Conservation (phyloP, 352 stramenopile genomes). For the Ochromonadaceae sp. region DNA sequence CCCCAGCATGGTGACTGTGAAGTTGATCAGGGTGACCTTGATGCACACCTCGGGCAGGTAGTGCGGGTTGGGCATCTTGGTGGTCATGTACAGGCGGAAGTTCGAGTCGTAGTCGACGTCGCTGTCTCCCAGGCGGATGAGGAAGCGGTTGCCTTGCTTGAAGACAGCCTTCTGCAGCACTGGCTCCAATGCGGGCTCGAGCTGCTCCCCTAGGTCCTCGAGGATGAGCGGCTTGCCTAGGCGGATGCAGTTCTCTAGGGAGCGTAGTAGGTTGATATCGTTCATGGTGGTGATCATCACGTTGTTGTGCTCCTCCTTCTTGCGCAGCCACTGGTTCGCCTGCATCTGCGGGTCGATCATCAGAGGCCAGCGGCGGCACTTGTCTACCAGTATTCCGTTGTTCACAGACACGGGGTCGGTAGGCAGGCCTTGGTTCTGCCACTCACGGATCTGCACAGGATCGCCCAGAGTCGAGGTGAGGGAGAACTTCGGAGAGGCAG, state of each 20-base stretch:
- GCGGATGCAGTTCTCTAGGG: slow-evolving; percentile 73
- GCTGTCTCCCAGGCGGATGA: slow-evolving; percentile 72
- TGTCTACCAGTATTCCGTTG: slow-evolving; percentile 72
- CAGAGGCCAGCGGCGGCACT: slow-evolving; percentile 70
- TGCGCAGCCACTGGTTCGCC: slow-evolving; percentile 85
- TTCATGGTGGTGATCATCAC: slow-evolving; percentile 71
- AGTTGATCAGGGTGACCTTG: slow-evolving; percentile 89
- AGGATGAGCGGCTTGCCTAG: slow-evolving; percentile 66
- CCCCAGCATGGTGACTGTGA: slow-evolving; percentile 81
- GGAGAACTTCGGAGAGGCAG: slow-evolving; percentile 37
- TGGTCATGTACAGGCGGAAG: slow-evolving; percentile 79
- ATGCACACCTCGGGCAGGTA: slow-evolving; percentile 86
- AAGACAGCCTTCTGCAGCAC: slow-evolving; percentile 79
- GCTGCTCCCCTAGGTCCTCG: slow-evolving; percentile 72
- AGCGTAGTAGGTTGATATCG: slow-evolving; percentile 63
- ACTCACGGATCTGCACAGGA: slow-evolving; percentile 72
- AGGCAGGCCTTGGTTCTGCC: slow-evolving; percentile 72
- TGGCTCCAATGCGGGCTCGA: slow-evolving; percentile 74
- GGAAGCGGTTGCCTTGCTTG: slow-evolving; percentile 52
- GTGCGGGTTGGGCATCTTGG: slow-evolving; percentile 77
- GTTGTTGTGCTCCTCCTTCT: slow-evolving; percentile 43
- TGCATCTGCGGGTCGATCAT: slow-evolving; percentile 85
- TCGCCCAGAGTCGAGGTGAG: slow-evolving; percentile 58
- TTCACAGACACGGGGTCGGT: slow-evolving; percentile 74
- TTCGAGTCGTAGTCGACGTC: slow-evolving; percentile 76